A percentile compares a stretch with the other conserved stretches of the same genome.
These are phyloP conservation scores for Desmodesmus armatus DNA, from an alignment of 139 green algal species.

Conservation along the genomic window DNA sequence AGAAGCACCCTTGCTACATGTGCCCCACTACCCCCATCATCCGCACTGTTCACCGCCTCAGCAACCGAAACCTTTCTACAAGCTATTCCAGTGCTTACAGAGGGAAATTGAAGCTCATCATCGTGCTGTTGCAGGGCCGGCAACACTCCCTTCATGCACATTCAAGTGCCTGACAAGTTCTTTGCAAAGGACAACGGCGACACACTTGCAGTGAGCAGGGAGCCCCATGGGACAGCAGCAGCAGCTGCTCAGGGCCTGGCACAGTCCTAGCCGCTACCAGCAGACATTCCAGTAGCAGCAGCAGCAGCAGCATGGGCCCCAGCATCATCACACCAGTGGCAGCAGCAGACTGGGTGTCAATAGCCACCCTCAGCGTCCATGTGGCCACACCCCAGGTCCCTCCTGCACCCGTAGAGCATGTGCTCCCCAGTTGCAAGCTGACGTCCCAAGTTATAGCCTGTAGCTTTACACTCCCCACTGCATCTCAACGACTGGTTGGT, in stretches of 20 bases:
- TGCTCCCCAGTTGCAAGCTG: too few relatives aligned
- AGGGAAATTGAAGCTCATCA: too few relatives aligned
- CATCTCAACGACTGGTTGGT: background rate
- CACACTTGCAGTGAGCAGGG: background rate
- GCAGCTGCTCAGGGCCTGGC: background rate
- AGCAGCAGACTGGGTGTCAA: background rate
- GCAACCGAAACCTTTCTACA: background rate
- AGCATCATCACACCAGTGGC: background rate
- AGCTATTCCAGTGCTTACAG: too few relatives aligned
- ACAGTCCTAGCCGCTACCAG: background rate
- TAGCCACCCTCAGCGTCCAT: too few relatives aligned
- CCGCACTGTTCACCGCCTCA: too few relatives aligned
- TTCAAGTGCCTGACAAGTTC: background rate
- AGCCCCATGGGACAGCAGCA: background rate
- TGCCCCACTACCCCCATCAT: too few relatives aligned
- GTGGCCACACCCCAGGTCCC: too few relatives aligned
- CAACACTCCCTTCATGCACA: background rate
- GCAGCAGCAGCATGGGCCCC: background rate
- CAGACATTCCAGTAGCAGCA: background rate
- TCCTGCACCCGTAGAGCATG: too few relatives aligned
- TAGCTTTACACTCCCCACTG: too few relatives aligned
- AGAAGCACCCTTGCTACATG: too few relatives aligned
- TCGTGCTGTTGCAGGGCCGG: background rate
- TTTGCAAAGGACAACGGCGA: background rate
- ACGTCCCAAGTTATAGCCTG: too few relatives aligned